These are phyloP conservation scores for Glonium stellatum DNA, from an alignment of 495 filamentous ascomycete genomes.

Conservation along the genomic window DNA sequence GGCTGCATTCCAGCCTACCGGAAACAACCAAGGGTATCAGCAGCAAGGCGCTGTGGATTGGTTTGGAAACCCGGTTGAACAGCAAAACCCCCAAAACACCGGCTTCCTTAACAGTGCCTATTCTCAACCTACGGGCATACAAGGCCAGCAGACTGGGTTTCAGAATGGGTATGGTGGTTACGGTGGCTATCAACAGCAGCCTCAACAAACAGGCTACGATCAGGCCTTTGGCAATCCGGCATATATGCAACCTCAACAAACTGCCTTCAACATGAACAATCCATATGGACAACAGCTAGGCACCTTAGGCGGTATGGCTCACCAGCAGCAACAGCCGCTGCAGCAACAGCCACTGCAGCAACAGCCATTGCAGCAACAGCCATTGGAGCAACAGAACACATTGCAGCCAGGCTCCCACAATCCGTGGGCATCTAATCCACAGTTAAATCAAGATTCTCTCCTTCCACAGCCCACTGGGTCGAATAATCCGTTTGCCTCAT, in stretches of 20 bases:
- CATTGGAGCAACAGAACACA: slow-evolving; percentile 49
- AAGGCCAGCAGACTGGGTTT: slow-evolving; percentile 47
- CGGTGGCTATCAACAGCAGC: slow-evolving; percentile 48
- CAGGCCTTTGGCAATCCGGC: slow-evolving; percentile 37
- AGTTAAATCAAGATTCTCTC: slow-evolving; percentile 43
- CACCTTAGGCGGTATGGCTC: slow-evolving; percentile 44
- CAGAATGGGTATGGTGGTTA: slow-evolving; percentile 46
- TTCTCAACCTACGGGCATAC: slow-evolving; percentile 49
- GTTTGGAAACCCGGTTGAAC: slow-evolving; percentile 85
- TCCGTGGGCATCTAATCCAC: slow-evolving; percentile 55
- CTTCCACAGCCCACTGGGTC: slow-evolving; percentile 74
- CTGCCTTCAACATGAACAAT: slow-evolving; percentile 61
- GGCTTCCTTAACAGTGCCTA: slow-evolving; percentile 84
- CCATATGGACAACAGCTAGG: slow-evolving; percentile 57
- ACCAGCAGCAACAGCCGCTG: slow-evolving; percentile 42
- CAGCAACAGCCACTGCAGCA: slow-evolving; percentile 53
- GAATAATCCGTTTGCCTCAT: slow-evolving; percentile 86
- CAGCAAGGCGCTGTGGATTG: slow-evolving; percentile 94
- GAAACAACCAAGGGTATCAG: slow-evolving; percentile 93
- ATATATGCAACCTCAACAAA: slow-evolving; percentile 63
- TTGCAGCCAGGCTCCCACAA: slow-evolving; percentile 76
- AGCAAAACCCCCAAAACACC: slow-evolving; percentile 63
- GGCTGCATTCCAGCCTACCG: slow-evolving; percentile 68
- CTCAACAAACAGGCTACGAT: slow-evolving; percentile 50
- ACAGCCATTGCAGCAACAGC: slow-evolving; percentile 41